Evolutionary conservation across 108 stramenopile species (phyloP), one percentile per base, ranked within the genome.

Genomic region (Cyclotella kingstonii): DNA sequence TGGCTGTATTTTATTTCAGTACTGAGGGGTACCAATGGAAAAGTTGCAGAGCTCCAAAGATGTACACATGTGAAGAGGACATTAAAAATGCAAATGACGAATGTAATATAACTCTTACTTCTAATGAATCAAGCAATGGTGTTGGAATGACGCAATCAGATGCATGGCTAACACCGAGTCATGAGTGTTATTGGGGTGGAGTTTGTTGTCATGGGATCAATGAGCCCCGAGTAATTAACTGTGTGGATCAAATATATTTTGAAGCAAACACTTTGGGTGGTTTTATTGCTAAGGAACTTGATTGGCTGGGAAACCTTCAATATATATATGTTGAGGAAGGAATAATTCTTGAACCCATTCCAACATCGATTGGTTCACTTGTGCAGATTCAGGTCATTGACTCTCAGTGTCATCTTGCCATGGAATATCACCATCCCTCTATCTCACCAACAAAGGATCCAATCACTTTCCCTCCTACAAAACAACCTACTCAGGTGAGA

Each of bases 151-250:
- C 22, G 1, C 39, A 63, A 17, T 15, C 61, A 9, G 39, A 45
- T 25, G 52, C 69, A 14, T 70, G 69, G 69, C 30, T 70, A 26
- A 51, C 69, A 10, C 54, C 68, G 12, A 29, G 21, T 9, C 59
- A 64, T 30, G 79, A 81, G 47, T 84, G 83, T 43, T 22, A 40
- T 11, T 84, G 83, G 83, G 80, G 55, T 46, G 83, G 80, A 12
- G 27, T 75, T 43, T 48, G 48, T 27, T 84, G 83, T 42, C 68
- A 81, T 36, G 47, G 48, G n/a, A 50, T 70, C 9, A 56, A 50
- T 43, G 23, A 42, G 30, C 49, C 57, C 21, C 46, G 41, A 38
- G n/a, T 42, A 10, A 40, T 58, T 5, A 33, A 31, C 51, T 43
- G 40, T 15, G 15, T 68, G 9, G 67, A 68, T 27, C 67, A 68